Evolutionary conservation across 179 eudicot genomes (phyloP).

Genomic region (Drosera spatulata): DNA sequence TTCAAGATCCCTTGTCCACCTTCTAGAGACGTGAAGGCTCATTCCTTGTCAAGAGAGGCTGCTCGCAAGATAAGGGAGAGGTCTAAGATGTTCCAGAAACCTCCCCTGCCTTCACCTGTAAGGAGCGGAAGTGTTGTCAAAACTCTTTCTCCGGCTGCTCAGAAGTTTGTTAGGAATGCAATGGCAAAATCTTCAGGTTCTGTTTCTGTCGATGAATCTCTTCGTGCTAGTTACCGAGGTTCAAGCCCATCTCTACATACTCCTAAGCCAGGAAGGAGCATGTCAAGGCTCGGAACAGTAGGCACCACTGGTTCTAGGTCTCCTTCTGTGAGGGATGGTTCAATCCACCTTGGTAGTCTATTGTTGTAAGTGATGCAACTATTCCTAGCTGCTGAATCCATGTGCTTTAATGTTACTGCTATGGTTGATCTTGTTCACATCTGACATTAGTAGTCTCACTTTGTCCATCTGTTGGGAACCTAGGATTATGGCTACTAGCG

Average conservation of each 20-base stretch:
- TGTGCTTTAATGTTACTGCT: no score
- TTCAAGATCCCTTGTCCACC: slow-evolving; percentile 80
- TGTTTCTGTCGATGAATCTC: slow-evolving; percentile 51
- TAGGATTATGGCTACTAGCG: no score
- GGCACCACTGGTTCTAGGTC: slow-evolving; percentile 46
- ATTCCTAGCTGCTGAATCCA: no score
- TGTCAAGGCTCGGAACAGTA: slow-evolving; percentile 62
- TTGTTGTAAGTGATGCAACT: no score
- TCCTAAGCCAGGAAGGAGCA: slow-evolving; percentile 73
- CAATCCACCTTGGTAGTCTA: slow-evolving; percentile 64
- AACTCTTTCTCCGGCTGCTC: slow-evolving; percentile 82
- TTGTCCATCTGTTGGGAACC: no score
- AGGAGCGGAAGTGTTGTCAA: slow-evolving; percentile 79
- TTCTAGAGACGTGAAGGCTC: slow-evolving; percentile 85
- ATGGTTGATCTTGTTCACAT: no score
- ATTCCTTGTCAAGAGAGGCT: slow-evolving; percentile 83
- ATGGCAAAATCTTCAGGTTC: slow-evolving; percentile 57
- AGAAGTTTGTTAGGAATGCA: slow-evolving; percentile 82
- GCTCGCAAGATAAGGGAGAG: slow-evolving; percentile 76
- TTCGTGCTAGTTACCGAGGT: slow-evolving; percentile 90
- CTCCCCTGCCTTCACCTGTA: slow-evolving; percentile 74
- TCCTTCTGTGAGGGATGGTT: slow-evolving; percentile 69
- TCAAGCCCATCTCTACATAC: slow-evolving; percentile 67
- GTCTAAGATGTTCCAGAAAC: slow-evolving; percentile 69
- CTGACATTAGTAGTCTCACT: no score